phyloP scores from a whole-genome alignment of 2,329 filamentous ascomycete genomes.

The Colletotrichum melonis region DNA sequence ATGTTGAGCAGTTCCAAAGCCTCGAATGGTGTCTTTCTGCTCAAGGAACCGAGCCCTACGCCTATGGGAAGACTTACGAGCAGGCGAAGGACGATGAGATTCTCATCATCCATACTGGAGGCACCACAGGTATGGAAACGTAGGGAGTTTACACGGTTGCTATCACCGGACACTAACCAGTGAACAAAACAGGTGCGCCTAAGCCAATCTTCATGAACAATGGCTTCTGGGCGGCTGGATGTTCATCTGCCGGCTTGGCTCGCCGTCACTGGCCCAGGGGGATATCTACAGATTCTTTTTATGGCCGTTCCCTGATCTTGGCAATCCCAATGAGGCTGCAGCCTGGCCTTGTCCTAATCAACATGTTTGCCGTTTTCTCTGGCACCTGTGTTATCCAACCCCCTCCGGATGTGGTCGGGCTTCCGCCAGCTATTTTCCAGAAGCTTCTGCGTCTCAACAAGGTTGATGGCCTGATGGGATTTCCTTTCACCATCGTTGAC shows the following conservation, averaged over 20 bases:
- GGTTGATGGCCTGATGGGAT: no score
- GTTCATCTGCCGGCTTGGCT: background rate
- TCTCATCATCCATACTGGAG: background rate
- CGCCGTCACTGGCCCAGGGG: background rate
- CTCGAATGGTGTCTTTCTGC: no score
- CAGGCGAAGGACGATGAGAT: background rate
- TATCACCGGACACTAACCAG: background rate
- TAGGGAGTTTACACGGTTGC: no score
- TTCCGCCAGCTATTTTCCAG: no score
- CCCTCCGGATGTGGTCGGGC: background rate
- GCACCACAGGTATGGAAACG: background rate
- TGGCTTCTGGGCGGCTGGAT: background rate
- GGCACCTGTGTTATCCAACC: background rate
- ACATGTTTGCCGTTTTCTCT: background rate
- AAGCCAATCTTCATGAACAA: conserved; percentile 4
- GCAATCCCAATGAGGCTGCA: background rate
- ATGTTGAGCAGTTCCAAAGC: no score
- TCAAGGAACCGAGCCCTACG: background rate
- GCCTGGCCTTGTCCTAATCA: background rate
- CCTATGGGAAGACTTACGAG: background rate
- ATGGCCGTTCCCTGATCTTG: background rate
- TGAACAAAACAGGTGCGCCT: background rate
- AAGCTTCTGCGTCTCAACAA: no score
- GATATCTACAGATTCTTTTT: background rate
- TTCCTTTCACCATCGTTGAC: no score